These are phyloP conservation scores for Mycosphaerelloides madeirae DNA, from an alignment of 2,329 filamentous ascomycete genomes.

Conservation along the genomic window DNA sequence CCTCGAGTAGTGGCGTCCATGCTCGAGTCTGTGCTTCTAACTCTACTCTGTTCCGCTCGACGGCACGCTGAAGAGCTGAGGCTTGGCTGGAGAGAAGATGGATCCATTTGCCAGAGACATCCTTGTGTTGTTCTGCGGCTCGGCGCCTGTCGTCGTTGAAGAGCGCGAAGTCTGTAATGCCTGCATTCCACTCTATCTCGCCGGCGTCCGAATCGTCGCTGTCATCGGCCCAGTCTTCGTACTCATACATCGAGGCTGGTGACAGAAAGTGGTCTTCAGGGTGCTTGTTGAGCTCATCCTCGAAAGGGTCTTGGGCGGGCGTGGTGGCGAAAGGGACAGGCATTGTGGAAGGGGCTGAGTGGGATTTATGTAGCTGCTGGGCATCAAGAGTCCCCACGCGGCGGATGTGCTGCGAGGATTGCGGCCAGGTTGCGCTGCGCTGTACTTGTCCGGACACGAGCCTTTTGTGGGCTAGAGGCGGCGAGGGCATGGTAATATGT, in stretches of 20 bases:
- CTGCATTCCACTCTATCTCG: slow-evolving; percentile 30
- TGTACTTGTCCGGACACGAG: slow-evolving; percentile 14
- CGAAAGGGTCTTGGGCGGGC: slow-evolving; percentile 17
- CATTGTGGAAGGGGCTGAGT: slow-evolving; percentile 9
- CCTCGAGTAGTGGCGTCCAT: slow-evolving; percentile 19
- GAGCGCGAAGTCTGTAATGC: slow-evolving; percentile 33
- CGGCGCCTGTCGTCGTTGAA: slow-evolving; percentile 27
- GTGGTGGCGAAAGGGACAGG: slow-evolving; percentile 8
- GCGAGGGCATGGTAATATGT: slow-evolving; percentile 19
- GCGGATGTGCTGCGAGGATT: slow-evolving; percentile 1
- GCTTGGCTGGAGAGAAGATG: slow-evolving; percentile 23
- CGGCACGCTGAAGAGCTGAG: slow-evolving; percentile 23
- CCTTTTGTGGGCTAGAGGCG: slow-evolving; percentile 7
- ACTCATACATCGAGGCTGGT: slow-evolving; percentile 25
- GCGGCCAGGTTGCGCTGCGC: slow-evolving; percentile 21
- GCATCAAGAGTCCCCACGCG: not conserved
- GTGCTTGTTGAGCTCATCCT: slow-evolving; percentile 28
- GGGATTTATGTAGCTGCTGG: slow-evolving; percentile 11
- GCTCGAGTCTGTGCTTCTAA: slow-evolving; percentile 9
- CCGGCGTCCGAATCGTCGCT: slow-evolving; percentile 24
- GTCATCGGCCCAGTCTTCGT: slow-evolving; percentile 29
- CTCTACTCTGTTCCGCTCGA: slow-evolving; percentile 19
- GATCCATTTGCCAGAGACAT: slow-evolving; percentile 24
- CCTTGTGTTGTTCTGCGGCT: slow-evolving; percentile 22
- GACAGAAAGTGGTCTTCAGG: slow-evolving; percentile 31